These are phyloP conservation scores for Xylariaceae sp. DNA, from an alignment of 2,329 filamentous ascomycete genomes.

Conservation along the genomic window DNA sequence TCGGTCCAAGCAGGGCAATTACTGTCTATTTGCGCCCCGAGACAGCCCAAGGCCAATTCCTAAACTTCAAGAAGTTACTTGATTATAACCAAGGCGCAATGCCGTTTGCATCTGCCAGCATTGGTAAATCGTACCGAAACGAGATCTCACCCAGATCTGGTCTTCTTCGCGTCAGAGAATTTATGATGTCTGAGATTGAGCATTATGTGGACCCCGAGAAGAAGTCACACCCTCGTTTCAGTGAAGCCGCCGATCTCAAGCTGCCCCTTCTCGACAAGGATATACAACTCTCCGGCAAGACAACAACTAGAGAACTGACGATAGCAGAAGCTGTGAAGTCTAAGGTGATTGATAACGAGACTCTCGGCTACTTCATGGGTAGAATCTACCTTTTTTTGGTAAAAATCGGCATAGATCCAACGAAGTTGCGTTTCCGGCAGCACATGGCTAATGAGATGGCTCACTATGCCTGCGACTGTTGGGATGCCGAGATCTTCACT, in stretches of 20 bases:
- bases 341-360: slow-evolving; percentile 91
- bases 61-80: slow-evolving; percentile 64
- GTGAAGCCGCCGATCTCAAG: slow-evolving; percentile 77
- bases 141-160: slow-evolving; percentile 65
- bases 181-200: slow-evolving; percentile 52
- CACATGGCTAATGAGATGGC: slow-evolving; percentile 77
- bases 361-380: slow-evolving; percentile 92
- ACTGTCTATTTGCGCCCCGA: slow-evolving; percentile 58
- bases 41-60: slow-evolving; percentile 63
- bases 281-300: slow-evolving; percentile 83
- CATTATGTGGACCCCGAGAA: slow-evolving; percentile 34
- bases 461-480: slow-evolving; percentile 97
- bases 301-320: slow-evolving; percentile 64
- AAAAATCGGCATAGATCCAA: slow-evolving; percentile 80
- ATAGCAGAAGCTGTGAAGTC: slow-evolving; percentile 83
- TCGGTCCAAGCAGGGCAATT: slow-evolving; percentile 61
- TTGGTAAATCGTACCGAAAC: slow-evolving; percentile 68
- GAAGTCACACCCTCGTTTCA: slow-evolving; percentile 89
- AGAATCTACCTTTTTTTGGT: slow-evolving; percentile 87
- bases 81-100: slow-evolving; percentile 65
- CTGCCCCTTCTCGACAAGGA: slow-evolving; percentile 79
- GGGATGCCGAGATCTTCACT: slow-evolving; percentile 89
- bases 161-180: slow-evolving; percentile 63
- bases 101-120: slow-evolving; percentile 67
- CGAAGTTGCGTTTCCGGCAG: slow-evolving; percentile 91